Evolutionary conservation across 1,139 yeast genomes (phyloP), one percentile per base, ranked within the genome.

Genomic region (Pichia sp.): DNA sequence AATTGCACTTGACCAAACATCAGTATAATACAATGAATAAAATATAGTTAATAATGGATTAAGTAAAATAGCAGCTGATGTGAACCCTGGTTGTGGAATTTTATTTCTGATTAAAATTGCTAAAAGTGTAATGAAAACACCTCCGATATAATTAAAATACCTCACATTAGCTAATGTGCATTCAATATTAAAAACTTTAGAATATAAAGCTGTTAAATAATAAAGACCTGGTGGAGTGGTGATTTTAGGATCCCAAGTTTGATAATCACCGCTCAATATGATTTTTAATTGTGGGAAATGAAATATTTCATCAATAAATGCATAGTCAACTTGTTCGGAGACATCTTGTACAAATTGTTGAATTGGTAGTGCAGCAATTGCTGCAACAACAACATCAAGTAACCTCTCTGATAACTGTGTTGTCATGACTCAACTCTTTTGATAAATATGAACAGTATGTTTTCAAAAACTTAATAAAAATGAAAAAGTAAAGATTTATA

Each of bases 171-270:
- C 65, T 42, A 74, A 56, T n/a, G 71, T 69, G 44, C 61, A 66
- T 31, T 63, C 30, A 40, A 57, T 37, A 48, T 60, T 57, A 39
- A 71, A 40, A 2, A 67, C 30, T 51, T 73, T 66, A 43, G 75
- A 64, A 59, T 73, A 79, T 5, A 67, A 46, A 54, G 74, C 75
- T 1, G 90, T 95, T 9, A 89, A 59, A 8, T 75, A 55, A 61
- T 92, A 92, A 36, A 92, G 69, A 0, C 98, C 99, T 1, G 98
- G 98, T 1, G 98, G 98, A 0, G 98, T 92, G 3, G 98, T 92
- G 63, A 94, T 88, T 63, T 90, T 92, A 35, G 81, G 74, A 64
- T 92, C 92, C 97, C 97, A 92, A 1, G 70, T 60, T 11, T 55
- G 52, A 67, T 82, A 88, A 43, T 78, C 69, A 10, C 83, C 83